Evolutionary conservation across 2,329 filamentous ascomycete species (phyloP).

Genomic region (Epichloe bromicola): DNA sequence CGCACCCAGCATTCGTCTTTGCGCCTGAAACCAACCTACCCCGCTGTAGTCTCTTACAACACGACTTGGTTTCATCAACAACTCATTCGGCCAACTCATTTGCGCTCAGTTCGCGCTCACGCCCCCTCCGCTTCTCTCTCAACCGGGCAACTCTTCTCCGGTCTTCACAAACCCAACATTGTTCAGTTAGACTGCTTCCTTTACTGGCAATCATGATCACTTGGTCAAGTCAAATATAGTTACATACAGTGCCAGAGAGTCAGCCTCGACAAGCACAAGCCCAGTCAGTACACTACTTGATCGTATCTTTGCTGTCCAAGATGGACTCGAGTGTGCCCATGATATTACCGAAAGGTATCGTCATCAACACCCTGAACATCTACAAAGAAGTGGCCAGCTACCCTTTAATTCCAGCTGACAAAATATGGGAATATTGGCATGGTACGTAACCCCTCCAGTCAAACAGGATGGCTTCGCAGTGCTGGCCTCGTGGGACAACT

Average conservation of each 20-base stretch:
- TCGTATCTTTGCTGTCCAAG: neutral
- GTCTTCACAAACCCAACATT: neutral
- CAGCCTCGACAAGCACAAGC: neutral
- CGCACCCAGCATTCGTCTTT: too few relatives aligned
- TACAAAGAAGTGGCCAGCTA: constrained; percentile 42
- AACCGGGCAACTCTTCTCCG: neutral
- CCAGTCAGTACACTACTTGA: neutral
- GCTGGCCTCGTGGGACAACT: neutral
- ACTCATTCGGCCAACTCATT: too few relatives aligned
- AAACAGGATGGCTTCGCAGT: neutral
- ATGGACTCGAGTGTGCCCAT: constrained; percentile 27
- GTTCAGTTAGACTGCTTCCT: neutral
- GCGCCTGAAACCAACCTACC: too few relatives aligned
- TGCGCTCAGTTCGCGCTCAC: neutral
- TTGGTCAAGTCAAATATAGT: neutral
- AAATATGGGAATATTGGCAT: constrained; percentile 44
- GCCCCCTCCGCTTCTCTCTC: neutral
- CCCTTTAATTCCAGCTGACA: constrained; percentile 35
- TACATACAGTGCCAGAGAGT: neutral
- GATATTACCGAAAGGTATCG: constrained; percentile 44
- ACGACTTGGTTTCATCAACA: too few relatives aligned
- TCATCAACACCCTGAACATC: constrained; percentile 38
- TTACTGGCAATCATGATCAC: constrained; percentile 1
- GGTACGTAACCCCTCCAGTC: constrained; percentile 26
- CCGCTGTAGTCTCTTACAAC: too few relatives aligned